Evolutionary conservation across 768 basidiomycete genomes (phyloP), one percentile per base, ranked within the genome.

Genomic region (Collybiopsis luxurians): DNA sequence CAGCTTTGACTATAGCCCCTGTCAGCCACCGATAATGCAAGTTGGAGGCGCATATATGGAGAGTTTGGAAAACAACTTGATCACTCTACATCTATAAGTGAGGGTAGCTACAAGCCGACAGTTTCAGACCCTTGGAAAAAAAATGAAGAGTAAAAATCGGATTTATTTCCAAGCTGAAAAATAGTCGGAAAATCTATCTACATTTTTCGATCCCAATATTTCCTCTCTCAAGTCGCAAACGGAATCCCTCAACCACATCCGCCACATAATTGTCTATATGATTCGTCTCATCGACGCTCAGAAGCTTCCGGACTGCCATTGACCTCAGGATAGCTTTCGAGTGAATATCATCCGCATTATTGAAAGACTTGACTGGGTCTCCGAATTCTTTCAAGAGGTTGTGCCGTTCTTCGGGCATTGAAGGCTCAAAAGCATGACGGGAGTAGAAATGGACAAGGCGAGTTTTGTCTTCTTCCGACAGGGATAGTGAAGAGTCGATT

Each of bases 211-310:
- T 17, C n/a, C 52, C 52, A 15, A 39, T 28, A 40, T 28, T 53
- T 24, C 52, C 52, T 28, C 19, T n/a, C 36, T 53, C n/a, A 6
- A 39, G 13, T 10, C 52, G 34, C 15, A 53, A 19, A 19, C 38
- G 7, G 36, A 53, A 53, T 38, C 31, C 52, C 13, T 53, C 52
- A 4, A 40, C 52, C 7, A 24, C 52, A 38, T 53, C 38, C 6
- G 31, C 38, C 12, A 53, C 38, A 21, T 53, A 53, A n/a, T n/a
- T 53, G 38, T 53, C 52, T 39, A 53, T 53, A 24, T 53, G 31
- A 39, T 53, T 53, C 31, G 50, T 52, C n/a, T 53, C 52, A 23
- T 53, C 52, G 27, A 53, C 52, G 21, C 52, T 53, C 36, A 53
- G 42, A 26, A 53, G 31, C 52, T 40, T 53, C 34, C 52, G 28